These are phyloP conservation scores for Floccularia luteovirens DNA, from an alignment of 768 basidiomycete species.

Conservation along the genomic window DNA sequence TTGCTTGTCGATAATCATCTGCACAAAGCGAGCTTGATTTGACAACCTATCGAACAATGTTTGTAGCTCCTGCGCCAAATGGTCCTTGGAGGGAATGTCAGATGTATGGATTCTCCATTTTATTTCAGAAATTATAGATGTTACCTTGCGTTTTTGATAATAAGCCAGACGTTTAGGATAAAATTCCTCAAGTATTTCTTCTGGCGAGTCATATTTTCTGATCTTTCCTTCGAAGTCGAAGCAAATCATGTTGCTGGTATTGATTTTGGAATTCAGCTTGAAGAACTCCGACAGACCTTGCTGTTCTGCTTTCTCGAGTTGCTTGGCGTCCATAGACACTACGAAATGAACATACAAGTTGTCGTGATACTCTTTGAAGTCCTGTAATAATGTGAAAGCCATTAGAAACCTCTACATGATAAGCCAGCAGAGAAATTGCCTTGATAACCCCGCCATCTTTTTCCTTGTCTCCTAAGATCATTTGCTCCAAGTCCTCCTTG, in stretches of 20 bases:
- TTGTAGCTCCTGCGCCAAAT: conserved; percentile 77
- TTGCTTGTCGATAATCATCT: conserved; percentile 88
- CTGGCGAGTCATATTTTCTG: conserved; percentile 83
- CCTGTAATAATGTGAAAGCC: conserved; percentile 37
- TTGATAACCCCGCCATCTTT: conserved; percentile 59
- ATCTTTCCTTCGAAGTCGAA: conserved; percentile 97
- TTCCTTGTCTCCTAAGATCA: conserved; percentile 76
- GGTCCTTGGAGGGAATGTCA: conserved; percentile 45
- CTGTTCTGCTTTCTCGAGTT: conserved; percentile 79
- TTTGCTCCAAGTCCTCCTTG: conserved; percentile 85
- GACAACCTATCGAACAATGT: conserved; percentile 73
- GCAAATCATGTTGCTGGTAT: conserved; percentile 96
- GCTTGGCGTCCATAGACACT: conserved; percentile 71
- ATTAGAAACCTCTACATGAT: neutral
- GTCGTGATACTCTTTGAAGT: conserved; percentile 96
- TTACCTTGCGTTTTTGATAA: conserved; percentile 94
- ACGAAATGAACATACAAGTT: conserved; percentile 88
- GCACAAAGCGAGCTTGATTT: conserved; percentile 94
- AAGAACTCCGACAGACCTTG: conserved; percentile 90
- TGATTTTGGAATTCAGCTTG: conserved; percentile 79
- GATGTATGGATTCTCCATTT: neutral
- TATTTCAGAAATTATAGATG: conserved; percentile 5
- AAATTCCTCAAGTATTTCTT: conserved; percentile 91
- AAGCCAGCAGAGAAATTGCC: conserved; percentile 30
- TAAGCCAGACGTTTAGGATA: conserved; percentile 82